Percentiles rank a stretch among this genome's conserved stretches.
phyloP scores from a whole-genome alignment of 2,329 filamentous ascomycete genomes.

The Colletotrichum musae region DNA sequence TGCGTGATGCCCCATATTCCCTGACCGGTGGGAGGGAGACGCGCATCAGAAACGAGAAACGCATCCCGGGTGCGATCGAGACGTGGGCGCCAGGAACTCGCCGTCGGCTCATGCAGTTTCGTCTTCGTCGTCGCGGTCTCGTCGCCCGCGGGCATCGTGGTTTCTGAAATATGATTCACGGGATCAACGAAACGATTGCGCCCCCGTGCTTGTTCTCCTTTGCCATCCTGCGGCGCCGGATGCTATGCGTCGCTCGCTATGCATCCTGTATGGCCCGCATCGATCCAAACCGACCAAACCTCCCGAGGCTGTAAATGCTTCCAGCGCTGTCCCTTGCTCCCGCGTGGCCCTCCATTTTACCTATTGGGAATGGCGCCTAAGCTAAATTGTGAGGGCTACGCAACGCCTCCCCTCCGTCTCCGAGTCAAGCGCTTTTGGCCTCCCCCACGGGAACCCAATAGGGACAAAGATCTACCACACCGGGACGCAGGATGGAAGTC shows the following conservation, averaged over 20 bases:
- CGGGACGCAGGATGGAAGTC: background rate
- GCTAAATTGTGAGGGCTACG: constrained; percentile 3
- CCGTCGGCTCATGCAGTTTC: constrained; percentile 11
- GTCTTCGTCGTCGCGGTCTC: too few species aligned
- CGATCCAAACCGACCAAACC: background rate
- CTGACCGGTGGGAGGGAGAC: background rate
- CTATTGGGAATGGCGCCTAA: constrained; percentile 12
- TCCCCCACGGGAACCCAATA: constrained; percentile 2
- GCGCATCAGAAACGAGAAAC: constrained; percentile 26
- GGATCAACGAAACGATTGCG: constrained; percentile 30
- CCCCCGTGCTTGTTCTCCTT: background rate
- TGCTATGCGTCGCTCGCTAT: too few species aligned
- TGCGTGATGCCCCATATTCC: background rate
- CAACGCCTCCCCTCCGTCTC: background rate
- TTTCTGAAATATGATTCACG: constrained; percentile 2
- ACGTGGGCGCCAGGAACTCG: constrained; percentile 11
- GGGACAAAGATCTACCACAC: background rate
- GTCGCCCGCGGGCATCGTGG: background rate
- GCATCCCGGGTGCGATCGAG: constrained; percentile 11
- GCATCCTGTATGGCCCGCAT: too few species aligned
- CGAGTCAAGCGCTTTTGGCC: constrained; percentile 17
- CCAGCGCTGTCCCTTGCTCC: constrained; percentile 10
- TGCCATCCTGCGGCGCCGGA: too few species aligned
- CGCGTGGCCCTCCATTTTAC: background rate
- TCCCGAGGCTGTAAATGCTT: background rate